Base-by-base conservation (phyloP, 805 yeast species). In the Teunomyces cretensis region DNA sequence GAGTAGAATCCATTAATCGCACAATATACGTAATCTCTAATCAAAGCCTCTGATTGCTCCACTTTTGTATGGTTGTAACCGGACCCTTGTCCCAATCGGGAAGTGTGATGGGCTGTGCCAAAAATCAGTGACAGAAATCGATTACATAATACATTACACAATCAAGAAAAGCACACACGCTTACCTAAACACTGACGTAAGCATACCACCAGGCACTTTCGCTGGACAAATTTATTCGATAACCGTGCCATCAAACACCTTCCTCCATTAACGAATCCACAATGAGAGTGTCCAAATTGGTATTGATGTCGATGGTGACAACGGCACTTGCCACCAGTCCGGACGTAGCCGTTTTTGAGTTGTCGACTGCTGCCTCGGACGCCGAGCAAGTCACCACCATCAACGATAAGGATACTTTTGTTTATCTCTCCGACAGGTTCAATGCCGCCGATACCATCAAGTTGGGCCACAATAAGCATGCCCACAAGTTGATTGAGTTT, bases 351-450 rank as follows among this genome's bases (percentile, higher is more conserved):
- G 48, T 50, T 24, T 50, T 41, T 15, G 52, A 50, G 12, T 40
- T 51, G 40, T 30, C 40, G 28, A 26, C 12, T 36, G 13, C 40
- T 14, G 22, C 24, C 27, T 9, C 31, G 3, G 27, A 37, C 33
- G 28, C 26, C 24, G 22, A 35, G 13, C 16, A 35, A 22, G 41
- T 37, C 14, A 41, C 47, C 13, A 9, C 16, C 11, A 33, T 46
- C 30, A 24, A 37, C 7, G 38, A 41, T 17, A 33, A 56, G 19
- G 71, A 70, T 41, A 72, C 78, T 2, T 56, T 67, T 27, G 56
- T 69, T 44, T 74, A 72, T 53, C 66, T 78, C 49, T 74, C 79
- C 31, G 79, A 76, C 51, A 68, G 65, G 45, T 65, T 74, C 42
- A 77, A 67, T 16, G 64, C 72, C 17, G 65, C 74, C 16, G 66